Base-by-base conservation (phyloP, 306 rosid species). In the Lathyrus oleraceus region DNA sequence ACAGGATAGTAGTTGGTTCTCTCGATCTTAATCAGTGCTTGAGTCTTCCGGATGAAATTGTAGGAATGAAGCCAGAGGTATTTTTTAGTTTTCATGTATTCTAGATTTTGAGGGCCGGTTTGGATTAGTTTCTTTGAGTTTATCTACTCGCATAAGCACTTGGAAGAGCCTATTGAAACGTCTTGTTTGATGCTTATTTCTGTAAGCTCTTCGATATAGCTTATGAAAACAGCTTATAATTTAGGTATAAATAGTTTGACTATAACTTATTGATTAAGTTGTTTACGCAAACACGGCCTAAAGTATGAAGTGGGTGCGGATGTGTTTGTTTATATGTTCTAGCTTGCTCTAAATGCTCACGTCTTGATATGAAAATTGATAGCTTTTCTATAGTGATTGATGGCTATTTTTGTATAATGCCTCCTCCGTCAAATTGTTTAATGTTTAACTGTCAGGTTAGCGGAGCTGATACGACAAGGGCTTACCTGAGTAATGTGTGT, bases 401-500 rank as follows among this genome's bases (percentile, higher is more conserved):
- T 6, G 39, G 51, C 69, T 19, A 14, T 12, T 40, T n/a, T 71
- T 56, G 71, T 15, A 44, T 19, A 45, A 40, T 51, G 71, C 25
- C 36, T 30, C 65, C 10, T 42, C 44, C 65, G 20, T 65, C 63
- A 25, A 23, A 60, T 14, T 72, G 53, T 67, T 73, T 68, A 16
- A 16, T 72, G 38, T 67, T 78, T 64, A 53, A 67, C 71, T 79
- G 40, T 76, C 84, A 90, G 98, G 87, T 73, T 28, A 83, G 32
- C 59, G 97, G 86, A 60, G 83, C 81, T 47, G 91, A 94, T 76
- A 76, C 87, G 49, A 82, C 88, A n/a, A 85, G 98, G 74, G 98
- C 97, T 57, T 94, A 94, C 76, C 89, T 94, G 70, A 90, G 96
- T 75, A 94, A 94, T 70, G 97, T 94, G 14, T 94, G 98, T 67